A percentile compares a stretch with the other conserved stretches of the same genome.
Evolutionary conservation across 768 basidiomycete genomes (phyloP).

Genomic region (Rhizopogon vinicolor): DNA sequence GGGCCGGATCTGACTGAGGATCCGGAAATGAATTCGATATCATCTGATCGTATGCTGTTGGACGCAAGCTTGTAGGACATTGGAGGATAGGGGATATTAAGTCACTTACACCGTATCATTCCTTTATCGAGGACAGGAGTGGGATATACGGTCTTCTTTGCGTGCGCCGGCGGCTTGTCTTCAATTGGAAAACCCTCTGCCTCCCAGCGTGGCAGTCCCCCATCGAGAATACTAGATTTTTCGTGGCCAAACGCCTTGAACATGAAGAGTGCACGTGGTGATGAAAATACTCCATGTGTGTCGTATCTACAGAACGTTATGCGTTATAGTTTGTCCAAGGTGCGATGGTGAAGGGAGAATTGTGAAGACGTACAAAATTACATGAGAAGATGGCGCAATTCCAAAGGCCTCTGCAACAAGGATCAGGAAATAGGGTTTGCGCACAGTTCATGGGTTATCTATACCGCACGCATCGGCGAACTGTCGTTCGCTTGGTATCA

Average conservation of each 20-base stretch:
- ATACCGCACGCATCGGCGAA: constrained; percentile 83
- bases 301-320: constrained; percentile 62
- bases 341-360: constrained; percentile 1
- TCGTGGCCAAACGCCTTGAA: constrained; percentile 89
- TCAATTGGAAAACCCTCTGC: constrained; percentile 59
- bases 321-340: constrained; percentile 5
- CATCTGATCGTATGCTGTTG: constrained; percentile 75
- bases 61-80: constrained; percentile 16
- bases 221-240: constrained; percentile 84
- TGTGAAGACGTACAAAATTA: constrained; percentile 60
- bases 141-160: constrained; percentile 38
- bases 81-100: constrained; percentile 28
- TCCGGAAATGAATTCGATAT: constrained; percentile 59
- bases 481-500: constrained; percentile 73
- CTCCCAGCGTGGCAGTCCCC: constrained; percentile 86
- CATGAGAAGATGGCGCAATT: constrained; percentile 68
- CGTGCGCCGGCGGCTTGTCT: constrained; percentile 19
- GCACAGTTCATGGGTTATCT: constrained; percentile 20
- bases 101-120: constrained; percentile 38
- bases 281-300: constrained; percentile 83
- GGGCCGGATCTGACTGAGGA: constrained; percentile 36
- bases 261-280: constrained; percentile 91
- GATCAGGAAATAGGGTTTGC: background rate
- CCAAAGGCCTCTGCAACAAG: constrained; percentile 56
- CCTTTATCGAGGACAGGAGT: constrained; percentile 47